phyloP scores from a whole-genome alignment of 768 basidiomycete species.

The Amylocystis lapponica region DNA sequence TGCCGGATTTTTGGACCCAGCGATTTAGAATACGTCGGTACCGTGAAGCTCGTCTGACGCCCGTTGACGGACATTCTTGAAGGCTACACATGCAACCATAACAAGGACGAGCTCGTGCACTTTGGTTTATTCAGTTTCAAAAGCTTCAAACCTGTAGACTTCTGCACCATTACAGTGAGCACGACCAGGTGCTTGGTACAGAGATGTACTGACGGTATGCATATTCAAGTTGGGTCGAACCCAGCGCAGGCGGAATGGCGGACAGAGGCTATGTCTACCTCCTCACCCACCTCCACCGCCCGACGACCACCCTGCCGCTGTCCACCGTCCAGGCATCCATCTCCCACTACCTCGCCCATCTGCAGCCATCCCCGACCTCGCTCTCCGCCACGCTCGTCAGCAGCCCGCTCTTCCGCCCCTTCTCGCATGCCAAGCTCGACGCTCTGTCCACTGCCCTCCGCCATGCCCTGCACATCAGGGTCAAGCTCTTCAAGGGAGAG shows the following conservation, averaged over 20 bases:
- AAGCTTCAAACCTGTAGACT: too few species aligned
- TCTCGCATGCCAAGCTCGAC: slow-evolving; percentile 42
- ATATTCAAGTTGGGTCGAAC: neutral
- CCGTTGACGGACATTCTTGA: too few species aligned
- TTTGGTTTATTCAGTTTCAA: too few species aligned
- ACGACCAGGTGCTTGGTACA: too few species aligned
- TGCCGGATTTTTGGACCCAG: too few species aligned
- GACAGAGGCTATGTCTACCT: slow-evolving; percentile 38
- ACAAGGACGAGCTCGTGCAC: too few species aligned
- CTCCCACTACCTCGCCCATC: slow-evolving; percentile 50
- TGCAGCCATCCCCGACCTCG: slow-evolving; percentile 47
- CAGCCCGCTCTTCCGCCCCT: slow-evolving; percentile 48
- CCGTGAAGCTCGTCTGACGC: too few species aligned
- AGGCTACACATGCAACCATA: too few species aligned
- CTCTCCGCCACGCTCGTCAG: slow-evolving; percentile 52
- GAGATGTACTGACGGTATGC: too few species aligned
- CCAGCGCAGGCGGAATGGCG: slow-evolving; percentile 1
- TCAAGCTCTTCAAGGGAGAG: slow-evolving; percentile 34
- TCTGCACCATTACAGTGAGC: too few species aligned
- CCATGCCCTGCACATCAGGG: slow-evolving; percentile 53
- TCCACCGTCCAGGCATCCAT: slow-evolving; percentile 49
- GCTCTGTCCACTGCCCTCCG: slow-evolving; percentile 51
- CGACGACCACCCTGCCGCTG: slow-evolving; percentile 38
- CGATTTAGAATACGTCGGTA: too few species aligned
- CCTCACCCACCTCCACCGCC: slow-evolving; percentile 46